These are phyloP conservation scores for Penicillium sp. DNA, from an alignment of 2,329 filamentous ascomycete genomes.

Conservation along the genomic window DNA sequence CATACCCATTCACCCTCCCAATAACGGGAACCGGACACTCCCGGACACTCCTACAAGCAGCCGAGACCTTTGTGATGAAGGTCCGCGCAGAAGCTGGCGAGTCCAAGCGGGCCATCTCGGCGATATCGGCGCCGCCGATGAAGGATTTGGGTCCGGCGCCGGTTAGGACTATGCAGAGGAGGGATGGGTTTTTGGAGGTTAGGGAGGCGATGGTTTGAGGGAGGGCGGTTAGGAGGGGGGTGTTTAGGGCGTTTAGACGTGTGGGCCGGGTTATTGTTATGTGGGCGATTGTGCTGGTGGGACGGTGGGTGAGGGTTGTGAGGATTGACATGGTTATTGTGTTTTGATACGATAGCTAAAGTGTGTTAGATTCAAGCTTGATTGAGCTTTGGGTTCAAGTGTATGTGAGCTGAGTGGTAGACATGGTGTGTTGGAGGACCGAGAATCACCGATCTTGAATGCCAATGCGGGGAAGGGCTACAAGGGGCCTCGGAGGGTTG, in stretches of 20 bases:
- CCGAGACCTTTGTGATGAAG: conserved; percentile 40
- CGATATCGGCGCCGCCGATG: conserved; percentile 83
- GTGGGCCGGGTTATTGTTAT: conserved; percentile 28
- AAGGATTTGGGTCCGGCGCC: conserved; percentile 85
- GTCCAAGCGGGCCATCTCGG: conserved; percentile 57
- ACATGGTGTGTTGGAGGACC: not conserved
- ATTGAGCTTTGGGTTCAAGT: not conserved
- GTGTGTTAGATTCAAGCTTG: not conserved
- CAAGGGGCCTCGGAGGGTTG: not conserved
- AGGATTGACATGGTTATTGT: conserved; percentile 9
- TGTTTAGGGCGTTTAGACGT: conserved; percentile 32
- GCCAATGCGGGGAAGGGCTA: conserved; percentile 4
- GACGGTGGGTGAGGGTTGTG: conserved; percentile 15
- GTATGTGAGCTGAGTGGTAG: not conserved
- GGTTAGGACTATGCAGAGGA: conserved; percentile 45
- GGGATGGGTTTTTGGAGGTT: conserved; percentile 11
- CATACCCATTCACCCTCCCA: conserved; percentile 39
- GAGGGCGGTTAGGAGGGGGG: conserved; percentile 20
- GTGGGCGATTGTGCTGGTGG: conserved; percentile 23
- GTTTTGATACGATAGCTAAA: not conserved
- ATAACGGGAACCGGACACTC: conserved; percentile 42
- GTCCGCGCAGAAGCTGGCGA: conserved; percentile 30
- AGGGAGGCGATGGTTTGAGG: conserved; percentile 17
- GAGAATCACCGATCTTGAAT: conserved; percentile 13
- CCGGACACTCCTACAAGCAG: conserved; percentile 36